Evolutionary conservation across 2,329 filamentous ascomycete species (phyloP).

Genomic region (Phaeosphaeriaceae sp.): DNA sequence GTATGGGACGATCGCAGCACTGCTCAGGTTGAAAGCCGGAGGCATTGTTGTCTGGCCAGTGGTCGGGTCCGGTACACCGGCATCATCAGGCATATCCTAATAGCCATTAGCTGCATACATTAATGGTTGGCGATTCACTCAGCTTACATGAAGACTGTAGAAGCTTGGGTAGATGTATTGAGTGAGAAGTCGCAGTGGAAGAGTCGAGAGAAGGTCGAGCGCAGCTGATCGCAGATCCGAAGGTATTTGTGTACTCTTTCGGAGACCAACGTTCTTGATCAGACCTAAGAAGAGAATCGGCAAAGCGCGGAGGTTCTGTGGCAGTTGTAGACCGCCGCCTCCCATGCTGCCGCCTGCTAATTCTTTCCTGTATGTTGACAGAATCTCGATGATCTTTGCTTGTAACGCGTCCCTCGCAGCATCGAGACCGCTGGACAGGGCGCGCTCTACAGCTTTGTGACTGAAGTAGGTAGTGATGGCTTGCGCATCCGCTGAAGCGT

Average conservation of each 20-base stretch:
- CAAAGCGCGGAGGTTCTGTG: slow-evolving; percentile 86
- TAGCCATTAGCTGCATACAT: slow-evolving; percentile 64
- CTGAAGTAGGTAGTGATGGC: slow-evolving; percentile 94
- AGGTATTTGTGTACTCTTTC: slow-evolving; percentile 49
- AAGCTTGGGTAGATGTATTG: slow-evolving; percentile 76
- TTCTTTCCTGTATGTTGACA: slow-evolving; percentile 97
- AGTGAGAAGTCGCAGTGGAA: slow-evolving; percentile 87
- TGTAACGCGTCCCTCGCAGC: slow-evolving; percentile 90
- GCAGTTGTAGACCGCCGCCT: slow-evolving; percentile 88
- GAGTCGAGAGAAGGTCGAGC: slow-evolving; percentile 89
- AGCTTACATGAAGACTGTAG: slow-evolving; percentile 40
- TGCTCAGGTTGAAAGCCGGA: slow-evolving; percentile 83
- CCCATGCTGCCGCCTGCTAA: slow-evolving; percentile 95
- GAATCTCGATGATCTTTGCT: slow-evolving; percentile 87
- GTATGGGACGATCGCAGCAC: slow-evolving; percentile 84
- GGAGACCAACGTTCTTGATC: slow-evolving; percentile 81
- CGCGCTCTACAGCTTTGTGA: slow-evolving; percentile 95
- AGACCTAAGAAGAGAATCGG: slow-evolving; percentile 91
- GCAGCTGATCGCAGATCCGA: slow-evolving; percentile 88
- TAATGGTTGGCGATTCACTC: not conserved
- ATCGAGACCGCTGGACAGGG: slow-evolving; percentile 84
- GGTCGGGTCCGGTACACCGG: slow-evolving; percentile 81
- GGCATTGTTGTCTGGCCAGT: slow-evolving; percentile 91
- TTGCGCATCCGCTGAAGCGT: slow-evolving; percentile 92
- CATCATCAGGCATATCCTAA: slow-evolving; percentile 95